Conservation (phyloP, 75 land plant species). For the Cunninghamia lanceolata region DNA sequence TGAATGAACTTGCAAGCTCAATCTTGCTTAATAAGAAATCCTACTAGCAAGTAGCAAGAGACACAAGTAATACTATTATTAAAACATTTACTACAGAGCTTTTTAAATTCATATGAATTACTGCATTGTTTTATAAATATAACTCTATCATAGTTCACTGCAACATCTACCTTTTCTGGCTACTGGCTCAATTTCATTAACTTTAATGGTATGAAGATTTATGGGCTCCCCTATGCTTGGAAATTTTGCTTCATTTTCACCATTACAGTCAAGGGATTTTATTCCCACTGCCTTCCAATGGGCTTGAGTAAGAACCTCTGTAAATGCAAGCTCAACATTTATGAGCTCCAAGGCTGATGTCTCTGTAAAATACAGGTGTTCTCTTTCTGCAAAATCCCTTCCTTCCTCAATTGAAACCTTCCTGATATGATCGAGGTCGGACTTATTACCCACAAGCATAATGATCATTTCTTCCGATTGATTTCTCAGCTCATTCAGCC, state of each 20-base stretch:
- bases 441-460: constrained; percentile 45
- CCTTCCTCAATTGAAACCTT: constrained; percentile 34
- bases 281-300: not conserved
- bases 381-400: constrained; percentile 30
- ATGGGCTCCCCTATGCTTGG: not conserved
- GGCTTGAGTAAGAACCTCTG: constrained; percentile 5
- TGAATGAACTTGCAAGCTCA: no score
- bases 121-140: no score
- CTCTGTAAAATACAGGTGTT: constrained; percentile 33
- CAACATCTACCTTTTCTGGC: not conserved
- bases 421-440: constrained; percentile 26
- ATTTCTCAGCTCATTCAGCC: not conserved
- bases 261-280: not conserved
- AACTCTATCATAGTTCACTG: not conserved
- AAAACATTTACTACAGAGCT: no score
- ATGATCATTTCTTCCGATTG: constrained; percentile 15
- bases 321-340: constrained; percentile 36
- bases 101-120: no score
- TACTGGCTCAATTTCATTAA: not conserved
- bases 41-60: no score
- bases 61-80: no score
- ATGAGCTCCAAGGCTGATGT: constrained; percentile 39
- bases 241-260: not conserved
- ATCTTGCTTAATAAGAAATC: no score
- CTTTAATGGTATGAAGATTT: not conserved